Conservation (phyloP, 2,329 filamentous ascomycete species). For the Aureobasidium sp. region DNA sequence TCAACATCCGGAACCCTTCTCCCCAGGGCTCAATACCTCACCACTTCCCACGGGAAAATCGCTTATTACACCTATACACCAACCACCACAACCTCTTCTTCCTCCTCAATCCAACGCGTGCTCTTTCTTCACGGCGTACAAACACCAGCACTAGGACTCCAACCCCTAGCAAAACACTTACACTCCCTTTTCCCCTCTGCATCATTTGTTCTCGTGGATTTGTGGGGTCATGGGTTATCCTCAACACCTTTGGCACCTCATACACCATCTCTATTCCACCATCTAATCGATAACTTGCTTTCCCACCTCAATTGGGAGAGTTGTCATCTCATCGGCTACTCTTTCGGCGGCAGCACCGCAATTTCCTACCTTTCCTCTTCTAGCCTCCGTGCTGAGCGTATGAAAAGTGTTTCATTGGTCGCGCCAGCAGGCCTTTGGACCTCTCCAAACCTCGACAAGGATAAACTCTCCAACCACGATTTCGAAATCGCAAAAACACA, state of each 20-base stretch:
- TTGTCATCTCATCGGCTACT: slow-evolving; percentile 44
- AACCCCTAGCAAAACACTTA: slow-evolving; percentile 36
- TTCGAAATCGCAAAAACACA: slow-evolving; percentile 31
- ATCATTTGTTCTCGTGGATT: slow-evolving; percentile 41
- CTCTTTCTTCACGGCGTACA: slow-evolving; percentile 47
- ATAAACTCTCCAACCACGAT: slow-evolving; percentile 19
- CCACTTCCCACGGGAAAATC: slow-evolving; percentile 29
- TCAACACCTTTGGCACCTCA: slow-evolving; percentile 42
- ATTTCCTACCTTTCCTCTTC: slow-evolving; percentile 33
- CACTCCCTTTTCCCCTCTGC: slow-evolving; percentile 30
- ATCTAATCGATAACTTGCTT: slow-evolving; percentile 35
- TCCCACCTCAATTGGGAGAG: slow-evolving; percentile 35
- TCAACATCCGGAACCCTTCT: slow-evolving; percentile 34
- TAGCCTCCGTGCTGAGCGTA: slow-evolving; percentile 7
- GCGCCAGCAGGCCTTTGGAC: slow-evolving; percentile 15
- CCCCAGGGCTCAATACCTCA: slow-evolving; percentile 32
- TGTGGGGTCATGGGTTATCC: slow-evolving; percentile 49
- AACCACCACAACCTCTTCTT: background rate
- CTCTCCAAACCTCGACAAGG: background rate
- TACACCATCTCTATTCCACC: slow-evolving; percentile 37
- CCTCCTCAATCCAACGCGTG: slow-evolving; percentile 18
- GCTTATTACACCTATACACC: slow-evolving; percentile 36
- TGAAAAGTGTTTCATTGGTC: background rate
- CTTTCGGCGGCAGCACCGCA: slow-evolving; percentile 41
- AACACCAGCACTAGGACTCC: slow-evolving; percentile 44